phyloP scores from a whole-genome alignment of 768 basidiomycete genomes.

The Lactifluus subvellereus region DNA sequence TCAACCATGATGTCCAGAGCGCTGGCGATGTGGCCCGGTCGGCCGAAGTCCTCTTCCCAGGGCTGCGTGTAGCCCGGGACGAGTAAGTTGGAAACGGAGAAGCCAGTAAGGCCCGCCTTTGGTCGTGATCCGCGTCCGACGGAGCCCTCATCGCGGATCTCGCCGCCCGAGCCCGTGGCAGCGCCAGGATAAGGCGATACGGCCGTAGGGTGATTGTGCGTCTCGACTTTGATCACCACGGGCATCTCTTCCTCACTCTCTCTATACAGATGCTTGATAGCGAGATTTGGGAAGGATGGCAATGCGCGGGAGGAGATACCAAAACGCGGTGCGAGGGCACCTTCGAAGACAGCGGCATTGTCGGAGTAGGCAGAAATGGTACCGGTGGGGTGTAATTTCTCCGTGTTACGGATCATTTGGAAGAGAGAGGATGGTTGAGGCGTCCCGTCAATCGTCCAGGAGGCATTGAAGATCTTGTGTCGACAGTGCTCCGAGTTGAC shows the following conservation, averaged over 20 bases:
- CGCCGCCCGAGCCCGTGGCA: conserved; percentile 96
- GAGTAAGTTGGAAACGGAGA: conserved; percentile 88
- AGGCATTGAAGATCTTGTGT: conserved; percentile 99
- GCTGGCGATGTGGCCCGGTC: conserved; percentile 85
- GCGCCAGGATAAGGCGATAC: conserved; percentile 99
- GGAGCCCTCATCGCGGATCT: conserved; percentile 97
- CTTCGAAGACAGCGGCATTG: conserved; percentile 92
- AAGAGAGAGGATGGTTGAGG: conserved; percentile 72
- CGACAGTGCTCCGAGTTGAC: conserved; percentile 99
- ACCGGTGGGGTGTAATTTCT: conserved; percentile 62
- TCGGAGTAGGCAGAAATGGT: conserved; percentile 98
- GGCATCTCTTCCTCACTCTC: conserved; percentile 64
- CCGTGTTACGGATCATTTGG: conserved; percentile 96
- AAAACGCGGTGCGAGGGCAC: conserved; percentile 70
- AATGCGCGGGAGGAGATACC: conserved; percentile 37
- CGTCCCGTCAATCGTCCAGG: conserved; percentile 83
- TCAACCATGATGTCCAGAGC: conserved; percentile 97
- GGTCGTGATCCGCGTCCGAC: conserved; percentile 93
- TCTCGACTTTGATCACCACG: conserved; percentile 96
- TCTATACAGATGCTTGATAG: conserved; percentile 42
- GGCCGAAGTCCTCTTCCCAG: conserved; percentile 94
- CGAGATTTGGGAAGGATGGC: conserved; percentile 24
- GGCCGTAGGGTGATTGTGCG: conserved; percentile 98
- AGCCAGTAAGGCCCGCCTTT: conserved; percentile 91
- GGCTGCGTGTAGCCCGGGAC: conserved; percentile 89